Percentiles rank a stretch among this genome's conserved stretches.
Conservation (phyloP, 2,329 filamentous ascomycete species). For the Phialocephala sp. region DNA sequence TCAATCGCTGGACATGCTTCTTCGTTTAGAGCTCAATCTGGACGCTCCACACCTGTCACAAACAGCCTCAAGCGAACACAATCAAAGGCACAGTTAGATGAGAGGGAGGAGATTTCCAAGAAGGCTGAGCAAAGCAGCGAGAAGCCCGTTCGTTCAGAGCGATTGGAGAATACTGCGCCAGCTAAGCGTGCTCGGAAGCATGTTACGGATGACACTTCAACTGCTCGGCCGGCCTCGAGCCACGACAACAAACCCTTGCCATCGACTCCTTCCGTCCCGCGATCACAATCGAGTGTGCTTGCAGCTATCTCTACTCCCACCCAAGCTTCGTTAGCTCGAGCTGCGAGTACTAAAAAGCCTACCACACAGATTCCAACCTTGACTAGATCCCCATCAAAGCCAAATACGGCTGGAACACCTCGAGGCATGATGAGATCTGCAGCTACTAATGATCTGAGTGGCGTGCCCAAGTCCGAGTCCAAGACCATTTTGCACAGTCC, state of each 20-base stretch:
- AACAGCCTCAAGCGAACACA: slow-evolving; percentile 55
- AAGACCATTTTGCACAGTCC: slow-evolving; percentile 35
- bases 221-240: slow-evolving; percentile 63
- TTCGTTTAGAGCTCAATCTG: slow-evolving; percentile 68
- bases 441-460: slow-evolving; percentile 53
- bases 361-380: slow-evolving; percentile 53
- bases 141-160: slow-evolving; percentile 21
- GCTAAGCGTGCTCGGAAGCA: slow-evolving; percentile 76
- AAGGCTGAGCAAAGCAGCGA: slow-evolving; percentile 36
- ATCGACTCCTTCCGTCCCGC: slow-evolving; percentile 50
- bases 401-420: slow-evolving; percentile 48
- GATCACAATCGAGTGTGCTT: slow-evolving; percentile 53
- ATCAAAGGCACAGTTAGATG: slow-evolving; percentile 68
- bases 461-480: slow-evolving; percentile 40
- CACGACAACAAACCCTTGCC: slow-evolving; percentile 52
- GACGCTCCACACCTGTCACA: slow-evolving; percentile 56
- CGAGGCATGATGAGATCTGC: slow-evolving; percentile 59
- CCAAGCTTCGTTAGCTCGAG: slow-evolving; percentile 72
- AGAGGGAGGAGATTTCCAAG: slow-evolving; percentile 46
- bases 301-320: slow-evolving; percentile 77
- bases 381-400: slow-evolving; percentile 61
- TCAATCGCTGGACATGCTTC: slow-evolving; percentile 90
- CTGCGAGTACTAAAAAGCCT: slow-evolving; percentile 59
- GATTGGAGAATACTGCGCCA: slow-evolving; percentile 46
- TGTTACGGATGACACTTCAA: slow-evolving; percentile 71